phyloP scores from a whole-genome alignment of 2,329 filamentous ascomycete species.

The Thielaviopsis punctulata region DNA sequence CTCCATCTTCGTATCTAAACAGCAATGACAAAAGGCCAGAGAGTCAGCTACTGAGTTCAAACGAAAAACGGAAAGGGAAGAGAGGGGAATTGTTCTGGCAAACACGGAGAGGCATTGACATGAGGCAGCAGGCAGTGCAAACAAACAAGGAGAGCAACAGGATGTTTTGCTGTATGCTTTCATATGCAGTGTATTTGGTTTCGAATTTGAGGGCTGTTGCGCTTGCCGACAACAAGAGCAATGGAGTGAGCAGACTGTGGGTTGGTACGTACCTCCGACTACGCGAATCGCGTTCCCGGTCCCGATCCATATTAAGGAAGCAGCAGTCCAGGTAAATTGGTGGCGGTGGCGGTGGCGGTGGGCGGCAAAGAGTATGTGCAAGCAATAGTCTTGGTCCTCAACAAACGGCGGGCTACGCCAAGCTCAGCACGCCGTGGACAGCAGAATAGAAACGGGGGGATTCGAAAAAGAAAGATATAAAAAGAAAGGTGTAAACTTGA shows the following conservation, averaged over 20 bases:
- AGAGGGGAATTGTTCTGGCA: background rate
- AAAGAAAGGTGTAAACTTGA: no score
- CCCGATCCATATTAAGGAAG: background rate
- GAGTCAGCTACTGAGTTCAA: background rate
- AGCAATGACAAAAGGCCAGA: background rate
- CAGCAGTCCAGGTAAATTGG: background rate
- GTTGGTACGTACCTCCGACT: slow-evolving; percentile 20
- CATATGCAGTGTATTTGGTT: background rate
- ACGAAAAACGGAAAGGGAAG: no score
- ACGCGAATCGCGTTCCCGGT: slow-evolving; percentile 19
- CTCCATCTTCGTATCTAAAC: slow-evolving; percentile 41
- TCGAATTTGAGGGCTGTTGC: background rate
- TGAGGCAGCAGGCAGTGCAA: background rate
- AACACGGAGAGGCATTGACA: background rate
- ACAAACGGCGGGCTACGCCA: no score
- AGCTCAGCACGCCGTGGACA: no score
- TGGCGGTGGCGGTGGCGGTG: background rate
- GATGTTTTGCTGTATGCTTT: background rate
- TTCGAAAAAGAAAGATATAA: no score
- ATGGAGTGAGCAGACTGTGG: slow-evolving; percentile 1
- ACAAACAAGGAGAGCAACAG: background rate
- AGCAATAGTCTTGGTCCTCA: no score
- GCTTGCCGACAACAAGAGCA: background rate
- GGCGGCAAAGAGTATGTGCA: background rate
- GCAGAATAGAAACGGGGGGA: no score